phyloP scores from a whole-genome alignment of 139 green algal species.

The Chlorella sp. region DNA sequence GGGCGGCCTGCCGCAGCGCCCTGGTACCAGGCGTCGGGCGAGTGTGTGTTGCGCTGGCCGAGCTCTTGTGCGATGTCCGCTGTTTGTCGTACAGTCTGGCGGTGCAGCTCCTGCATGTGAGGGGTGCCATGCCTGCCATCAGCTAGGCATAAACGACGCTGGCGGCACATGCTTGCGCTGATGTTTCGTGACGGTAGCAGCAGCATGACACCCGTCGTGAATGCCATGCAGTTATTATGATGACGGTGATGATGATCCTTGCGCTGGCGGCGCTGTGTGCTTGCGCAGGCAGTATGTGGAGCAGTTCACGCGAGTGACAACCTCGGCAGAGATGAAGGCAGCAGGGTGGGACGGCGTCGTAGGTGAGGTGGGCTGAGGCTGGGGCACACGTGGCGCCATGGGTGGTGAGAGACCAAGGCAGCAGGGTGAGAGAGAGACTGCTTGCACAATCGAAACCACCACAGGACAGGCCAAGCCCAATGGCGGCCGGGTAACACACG shows the following conservation, averaged over 20 bases:
- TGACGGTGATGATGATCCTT: no score
- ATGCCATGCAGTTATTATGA: not conserved
- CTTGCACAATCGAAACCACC: no score
- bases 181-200: no score
- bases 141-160: not conserved
- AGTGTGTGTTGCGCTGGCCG: no score
- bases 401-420: not conserved
- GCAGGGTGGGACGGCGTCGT: not conserved
- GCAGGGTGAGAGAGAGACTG: not conserved
- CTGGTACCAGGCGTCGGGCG: no score
- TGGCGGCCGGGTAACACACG: no score
- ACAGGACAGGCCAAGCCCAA: no score
- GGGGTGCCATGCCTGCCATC: not conserved
- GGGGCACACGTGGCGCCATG: not conserved
- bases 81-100: not conserved
- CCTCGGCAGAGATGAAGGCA: not conserved
- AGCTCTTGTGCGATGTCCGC: conserved; percentile 1
- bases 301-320: not conserved
- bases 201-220: not conserved
- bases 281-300: conserved; percentile 2
- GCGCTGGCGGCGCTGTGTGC: no score
- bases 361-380: not conserved
- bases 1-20: not conserved
- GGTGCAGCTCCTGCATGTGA: no score
- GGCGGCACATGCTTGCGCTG: not conserved